A percentile compares a stretch with the other conserved stretches of the same genome.
Evolutionary conservation across 306 rosid genomes (phyloP).

Genomic region (Amphicarpaea edgeworthii): DNA sequence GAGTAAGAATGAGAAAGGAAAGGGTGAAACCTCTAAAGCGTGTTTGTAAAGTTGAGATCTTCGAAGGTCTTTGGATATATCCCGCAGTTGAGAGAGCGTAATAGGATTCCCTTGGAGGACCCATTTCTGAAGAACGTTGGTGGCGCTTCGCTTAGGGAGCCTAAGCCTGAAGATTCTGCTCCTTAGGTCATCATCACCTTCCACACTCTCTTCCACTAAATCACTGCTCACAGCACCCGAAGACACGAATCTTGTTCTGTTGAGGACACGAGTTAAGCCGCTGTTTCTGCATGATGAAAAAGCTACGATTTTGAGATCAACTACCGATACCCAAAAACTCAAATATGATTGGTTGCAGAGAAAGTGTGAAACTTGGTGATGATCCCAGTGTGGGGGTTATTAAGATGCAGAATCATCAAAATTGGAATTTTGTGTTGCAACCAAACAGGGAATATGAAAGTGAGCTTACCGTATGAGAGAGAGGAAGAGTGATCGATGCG

Average conservation of each 20-base stretch:
- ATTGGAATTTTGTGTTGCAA: constrained; percentile 4
- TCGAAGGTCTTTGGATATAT: constrained; percentile 81
- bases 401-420: neutral
- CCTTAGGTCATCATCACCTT: constrained; percentile 71
- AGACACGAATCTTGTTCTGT: constrained; percentile 51
- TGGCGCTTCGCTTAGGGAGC: constrained; percentile 87
- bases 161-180: constrained; percentile 76
- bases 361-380: constrained; percentile 19
- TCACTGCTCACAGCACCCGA: constrained; percentile 63
- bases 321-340: neutral
- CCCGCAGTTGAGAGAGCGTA: constrained; percentile 70
- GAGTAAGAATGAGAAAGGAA: constrained; percentile 12
- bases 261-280: constrained; percentile 34
- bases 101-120: constrained; percentile 72
- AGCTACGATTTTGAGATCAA: constrained; percentile 23
- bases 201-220: constrained; percentile 51
- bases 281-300: constrained; percentile 46
- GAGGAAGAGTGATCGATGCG: constrained; percentile 55
- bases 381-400: neutral
- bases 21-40: constrained; percentile 79
- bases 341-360: neutral
- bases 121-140: constrained; percentile 82
- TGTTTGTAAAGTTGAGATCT: constrained; percentile 85
- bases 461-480: constrained; percentile 55
- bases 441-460: constrained; percentile 19